Evolutionary conservation across 495 filamentous ascomycete genomes (phyloP), one percentile per base, ranked within the genome.

Genomic region (Aspergillus incahuasiensis): DNA sequence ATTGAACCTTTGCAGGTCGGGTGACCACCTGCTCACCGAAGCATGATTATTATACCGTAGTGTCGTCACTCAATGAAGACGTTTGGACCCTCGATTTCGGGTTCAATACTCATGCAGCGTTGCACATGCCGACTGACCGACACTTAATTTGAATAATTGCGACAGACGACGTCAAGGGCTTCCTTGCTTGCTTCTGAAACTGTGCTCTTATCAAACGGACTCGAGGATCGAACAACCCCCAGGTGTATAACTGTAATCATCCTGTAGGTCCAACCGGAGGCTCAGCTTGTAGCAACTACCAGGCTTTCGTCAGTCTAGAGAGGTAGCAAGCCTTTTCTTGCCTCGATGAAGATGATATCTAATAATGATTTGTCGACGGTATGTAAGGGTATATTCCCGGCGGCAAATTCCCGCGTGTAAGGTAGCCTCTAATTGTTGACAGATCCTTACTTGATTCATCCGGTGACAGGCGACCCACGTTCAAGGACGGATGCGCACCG

Each of bases 361-460:
- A 41, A 40, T 51, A 9, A 41, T 41, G 2, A 9, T 3, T 51
- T 9, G 48, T n/a, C 20, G 30, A n/a, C 48, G 40, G n/a, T n/a
- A n/a, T n/a, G n/a, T n/a, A n/a, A n/a, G n/a, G 40, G 20, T 5
- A 51, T 28, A 20, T 51, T 41, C 32, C 21, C 32, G 18, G 48
- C 32, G 38, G 5, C 40, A 41, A 16, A 32, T 35, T 49, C 21
- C 30, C 35, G 38, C n/a, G 4, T 16, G 47, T 3, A 24, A 13
- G 44, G 22, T 25, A 40, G 38, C 13, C 12, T 28, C 9, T 18
- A 32, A 55, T 48, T 34, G 44, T 46, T 40, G 35, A 30, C 32
- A 13, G 24, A 47, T 30, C 52, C 52, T 38, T 55, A 16, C 53
- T 49, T 38, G 32, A 46, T 55, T 22, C 22, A 55, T 42, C 21